Conservation (phyloP, 768 basidiomycete species). For the Lentinula raphanica region DNA sequence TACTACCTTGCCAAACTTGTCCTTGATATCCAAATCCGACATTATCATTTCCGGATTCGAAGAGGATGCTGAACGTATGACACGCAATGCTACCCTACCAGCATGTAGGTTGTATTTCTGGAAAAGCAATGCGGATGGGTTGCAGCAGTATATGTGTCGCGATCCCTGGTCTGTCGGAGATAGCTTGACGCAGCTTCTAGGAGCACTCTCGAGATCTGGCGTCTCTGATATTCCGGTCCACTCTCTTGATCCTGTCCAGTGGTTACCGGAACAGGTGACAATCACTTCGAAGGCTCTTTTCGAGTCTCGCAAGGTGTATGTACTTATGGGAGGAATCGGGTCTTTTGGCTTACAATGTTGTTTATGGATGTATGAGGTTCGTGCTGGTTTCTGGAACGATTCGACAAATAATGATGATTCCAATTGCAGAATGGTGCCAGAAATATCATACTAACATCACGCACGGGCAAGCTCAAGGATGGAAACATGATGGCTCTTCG, state of each 20-base stretch:
- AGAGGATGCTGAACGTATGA: too few relatives aligned
- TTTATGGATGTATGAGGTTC: conserved; percentile 25
- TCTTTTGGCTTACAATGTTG: conserved; percentile 20
- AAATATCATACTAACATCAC: conserved; percentile 18
- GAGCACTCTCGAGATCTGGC: neutral
- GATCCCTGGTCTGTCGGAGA: neutral
- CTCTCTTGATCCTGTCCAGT: neutral
- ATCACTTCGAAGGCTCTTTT: conserved; percentile 10
- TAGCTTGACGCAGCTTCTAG: neutral
- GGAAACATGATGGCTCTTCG: conserved; percentile 7
- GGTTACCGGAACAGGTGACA: neutral
- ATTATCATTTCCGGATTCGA: too few relatives aligned
- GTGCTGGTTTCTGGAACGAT: neutral
- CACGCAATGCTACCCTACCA: too few relatives aligned
- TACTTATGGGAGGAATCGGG: conserved; percentile 24
- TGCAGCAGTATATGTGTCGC: neutral
- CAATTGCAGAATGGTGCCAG: conserved; percentile 17
- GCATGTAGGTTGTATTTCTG: too few relatives aligned
- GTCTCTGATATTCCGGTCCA: neutral
- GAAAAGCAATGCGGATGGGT: neutral
- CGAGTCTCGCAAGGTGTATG: conserved; percentile 17
- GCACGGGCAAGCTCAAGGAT: conserved; percentile 13
- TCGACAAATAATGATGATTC: neutral
- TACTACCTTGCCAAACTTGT: too few relatives aligned
- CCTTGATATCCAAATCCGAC: too few relatives aligned